Evolutionary conservation across 768 basidiomycete genomes (phyloP).

Genomic region (Psilocybe cyanescens): DNA sequence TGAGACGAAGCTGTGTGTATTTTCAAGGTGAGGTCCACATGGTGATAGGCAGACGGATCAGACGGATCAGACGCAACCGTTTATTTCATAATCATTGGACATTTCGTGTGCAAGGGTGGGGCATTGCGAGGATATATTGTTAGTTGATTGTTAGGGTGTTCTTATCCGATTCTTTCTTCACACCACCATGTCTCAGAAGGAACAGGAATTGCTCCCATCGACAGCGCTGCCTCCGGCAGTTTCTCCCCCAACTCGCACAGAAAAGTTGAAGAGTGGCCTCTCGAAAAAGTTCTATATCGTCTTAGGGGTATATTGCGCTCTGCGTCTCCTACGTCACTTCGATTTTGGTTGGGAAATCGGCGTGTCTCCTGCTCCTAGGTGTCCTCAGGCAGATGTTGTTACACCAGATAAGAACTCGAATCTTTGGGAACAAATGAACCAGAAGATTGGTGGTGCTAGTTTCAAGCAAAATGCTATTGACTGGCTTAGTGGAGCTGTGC

Average conservation of each 20-base stretch:
- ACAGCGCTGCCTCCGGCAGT: not conserved
- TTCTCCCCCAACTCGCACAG: not conserved
- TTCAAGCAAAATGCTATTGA: constrained; percentile 46
- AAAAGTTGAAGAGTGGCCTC: not conserved
- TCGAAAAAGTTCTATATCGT: constrained; percentile 1
- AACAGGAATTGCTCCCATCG: constrained; percentile 46
- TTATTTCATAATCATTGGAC: not conserved
- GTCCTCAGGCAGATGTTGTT: constrained; percentile 41
- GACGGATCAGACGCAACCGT: constrained; percentile 1
- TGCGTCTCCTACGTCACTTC: constrained; percentile 4
- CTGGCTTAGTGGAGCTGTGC: constrained; percentile 54
- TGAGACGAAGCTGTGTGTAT: not conserved
- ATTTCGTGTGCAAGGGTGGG: not conserved
- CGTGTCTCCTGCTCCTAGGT: constrained; percentile 15
- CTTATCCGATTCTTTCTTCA: not conserved
- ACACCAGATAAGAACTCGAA: constrained; percentile 42
- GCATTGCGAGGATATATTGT: no score
- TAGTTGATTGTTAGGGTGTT: no score
- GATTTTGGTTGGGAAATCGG: not conserved
- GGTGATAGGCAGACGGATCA: not conserved
- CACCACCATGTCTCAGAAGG: constrained; percentile 21
- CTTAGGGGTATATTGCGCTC: constrained; percentile 6
- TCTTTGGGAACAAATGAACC: constrained; percentile 37
- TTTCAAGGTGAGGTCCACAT: not conserved
- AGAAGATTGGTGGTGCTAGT: constrained; percentile 32